phyloP scores from a whole-genome alignment of 2,329 filamentous ascomycete genomes.

The Aaosphaeria pasadenensis region DNA sequence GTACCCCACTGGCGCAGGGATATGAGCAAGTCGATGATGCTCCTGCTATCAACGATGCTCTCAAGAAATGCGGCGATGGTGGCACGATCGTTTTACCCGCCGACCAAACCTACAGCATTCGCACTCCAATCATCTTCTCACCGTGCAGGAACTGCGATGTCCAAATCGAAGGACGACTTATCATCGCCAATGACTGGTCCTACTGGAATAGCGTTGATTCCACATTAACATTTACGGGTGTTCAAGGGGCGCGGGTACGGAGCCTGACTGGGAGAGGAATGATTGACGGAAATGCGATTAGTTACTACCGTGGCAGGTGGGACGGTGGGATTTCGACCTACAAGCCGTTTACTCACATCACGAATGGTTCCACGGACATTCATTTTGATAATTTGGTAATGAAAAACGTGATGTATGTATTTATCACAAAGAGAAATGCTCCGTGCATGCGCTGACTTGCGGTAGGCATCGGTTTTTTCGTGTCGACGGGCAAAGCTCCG shows the following conservation, averaged over 20 bases:
- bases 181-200: slow-evolving; percentile 34
- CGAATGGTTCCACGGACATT: slow-evolving; percentile 8
- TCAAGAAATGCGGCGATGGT: slow-evolving; percentile 41
- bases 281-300: slow-evolving; percentile 46
- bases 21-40: slow-evolving; percentile 40
- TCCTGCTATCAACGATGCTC: slow-evolving; percentile 44
- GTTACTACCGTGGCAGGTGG: slow-evolving; percentile 28
- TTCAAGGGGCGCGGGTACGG: slow-evolving; percentile 38
- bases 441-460: slow-evolving; percentile 17
- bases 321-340: background rate
- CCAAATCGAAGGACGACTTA: slow-evolving; percentile 46
- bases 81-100: slow-evolving; percentile 47
- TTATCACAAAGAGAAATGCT: background rate
- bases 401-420: background rate
- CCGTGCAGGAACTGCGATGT: slow-evolving; percentile 45
- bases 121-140: slow-evolving; percentile 40
- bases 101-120: slow-evolving; percentile 41
- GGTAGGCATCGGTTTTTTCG: too few species aligned
- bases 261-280: slow-evolving; percentile 42
- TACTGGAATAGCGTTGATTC: slow-evolving; percentile 41
- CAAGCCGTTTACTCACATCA: slow-evolving; percentile 15
- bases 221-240: slow-evolving; percentile 40
- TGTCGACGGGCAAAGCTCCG: too few species aligned
- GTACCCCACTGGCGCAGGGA: slow-evolving; percentile 10
- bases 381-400: background rate